A percentile compares a stretch with the other conserved stretches of the same genome.
phyloP scores from a whole-genome alignment of 768 basidiomycete species.

The Psilocybe cubensis region DNA sequence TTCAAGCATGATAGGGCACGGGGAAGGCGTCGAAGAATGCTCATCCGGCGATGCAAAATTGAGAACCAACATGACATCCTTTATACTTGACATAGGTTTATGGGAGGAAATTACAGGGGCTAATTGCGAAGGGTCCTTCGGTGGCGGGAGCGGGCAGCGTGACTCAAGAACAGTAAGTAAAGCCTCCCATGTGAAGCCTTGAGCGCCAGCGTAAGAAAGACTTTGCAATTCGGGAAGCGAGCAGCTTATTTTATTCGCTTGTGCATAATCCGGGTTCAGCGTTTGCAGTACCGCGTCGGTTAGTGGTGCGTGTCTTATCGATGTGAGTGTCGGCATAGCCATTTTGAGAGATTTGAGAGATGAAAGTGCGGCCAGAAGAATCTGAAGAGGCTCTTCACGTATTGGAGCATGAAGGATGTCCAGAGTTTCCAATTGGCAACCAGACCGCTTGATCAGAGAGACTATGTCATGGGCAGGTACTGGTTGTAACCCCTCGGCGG shows the following conservation, averaged over 20 bases:
- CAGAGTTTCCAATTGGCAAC: constrained; percentile 14
- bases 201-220: constrained; percentile 9
- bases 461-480: constrained; percentile 10
- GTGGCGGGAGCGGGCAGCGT: neutral
- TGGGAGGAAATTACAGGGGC: neutral
- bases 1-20: neutral
- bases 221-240: constrained; percentile 5
- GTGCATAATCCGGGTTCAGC: constrained; percentile 6
- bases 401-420: constrained; percentile 10
- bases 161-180: constrained; percentile 13
- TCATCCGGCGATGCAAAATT: neutral
- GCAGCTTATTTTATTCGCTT: constrained; percentile 7
- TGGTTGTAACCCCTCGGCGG: constrained; percentile 9
- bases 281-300: constrained; percentile 8
- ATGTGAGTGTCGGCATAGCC: constrained; percentile 6
- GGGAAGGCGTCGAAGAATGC: neutral
- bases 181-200: constrained; percentile 12
- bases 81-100: neutral
- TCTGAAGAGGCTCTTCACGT: constrained; percentile 14
- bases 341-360: constrained; percentile 4
- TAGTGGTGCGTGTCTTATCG: constrained; percentile 5
- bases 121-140: neutral
- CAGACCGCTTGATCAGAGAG: constrained; percentile 14
- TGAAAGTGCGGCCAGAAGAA: constrained; percentile 5
- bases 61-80: neutral